Evolutionary conservation across 192 early-diverging fungal species (phyloP), one percentile per base, ranked within the genome.

Genomic region (Spizellomyces punctatus): DNA sequence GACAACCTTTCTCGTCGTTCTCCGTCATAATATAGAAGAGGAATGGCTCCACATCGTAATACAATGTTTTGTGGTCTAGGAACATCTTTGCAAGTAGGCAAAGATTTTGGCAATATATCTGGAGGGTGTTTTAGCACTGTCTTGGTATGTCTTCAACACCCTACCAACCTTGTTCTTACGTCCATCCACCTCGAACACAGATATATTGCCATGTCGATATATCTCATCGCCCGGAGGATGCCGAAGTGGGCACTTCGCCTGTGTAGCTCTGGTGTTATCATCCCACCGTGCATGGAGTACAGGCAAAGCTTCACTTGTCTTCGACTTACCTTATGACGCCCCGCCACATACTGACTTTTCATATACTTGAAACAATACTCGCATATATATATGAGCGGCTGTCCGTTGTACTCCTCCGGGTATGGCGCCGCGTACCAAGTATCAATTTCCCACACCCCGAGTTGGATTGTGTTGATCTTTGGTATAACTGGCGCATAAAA

Each of bases 371-470:
- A 79, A 71, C 97, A 99, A 58, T 85, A 84, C 67, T 98, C 94
- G 78, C 97, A 99, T 21, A 98, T 83, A 63, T 91, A 96, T 41
- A 97, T 78, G 19, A 81, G 81, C 49, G 85, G 79, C 22, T 89
- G 79, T 5, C 79, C 74, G 50, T 89, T 86, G 77, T 95, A 97
- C 71, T 95, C 94, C 50, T 87, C 90, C 5, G 97, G 97, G 69
- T 94, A 99, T 8, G 94, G 94, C n/a, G 96, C 91, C 59, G 88
- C 76, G 73, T 98, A 98, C 97, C 96, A 98, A 0, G 93, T 91
- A 21, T 88, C 84, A n/a, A 99, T 95, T 57, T 90, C 87, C 77
- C 91, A 94, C 43, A 79, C 73, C 14, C 94, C 96, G 58, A 96
- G 86, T 4, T 64, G 64, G 64, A 86, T 73, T 2, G 61, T 61